Evolutionary conservation across 768 basidiomycete species (phyloP).

Genomic region (Mycena belliarum): DNA sequence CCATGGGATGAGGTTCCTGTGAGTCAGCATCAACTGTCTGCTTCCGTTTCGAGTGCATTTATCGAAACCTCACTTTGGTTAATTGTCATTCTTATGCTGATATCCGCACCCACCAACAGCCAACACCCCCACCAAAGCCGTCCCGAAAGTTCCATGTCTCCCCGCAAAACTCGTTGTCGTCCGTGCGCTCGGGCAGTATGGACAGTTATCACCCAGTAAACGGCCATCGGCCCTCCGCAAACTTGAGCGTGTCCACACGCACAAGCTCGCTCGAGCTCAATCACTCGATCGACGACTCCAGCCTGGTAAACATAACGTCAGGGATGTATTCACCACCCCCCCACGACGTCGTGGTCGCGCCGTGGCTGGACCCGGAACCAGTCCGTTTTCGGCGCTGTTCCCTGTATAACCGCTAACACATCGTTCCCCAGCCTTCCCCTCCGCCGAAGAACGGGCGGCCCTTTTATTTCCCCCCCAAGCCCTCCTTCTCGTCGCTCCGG

Average conservation of each 20-base stretch:
- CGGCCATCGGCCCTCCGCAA: slow-evolving; percentile 16
- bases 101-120: slow-evolving; percentile 6
- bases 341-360: slow-evolving; percentile 26
- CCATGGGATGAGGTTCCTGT: slow-evolving; percentile 17
- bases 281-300: slow-evolving; percentile 27
- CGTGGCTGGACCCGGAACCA: slow-evolving; percentile 21
- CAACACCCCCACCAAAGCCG: slow-evolving; percentile 18
- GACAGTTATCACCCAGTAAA: slow-evolving; percentile 17
- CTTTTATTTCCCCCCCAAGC: slow-evolving; percentile 30
- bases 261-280: slow-evolving; percentile 21
- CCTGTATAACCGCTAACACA: slow-evolving; percentile 1
- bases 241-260: slow-evolving; percentile 18
- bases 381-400: neutral
- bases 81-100: slow-evolving; percentile 8
- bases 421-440: slow-evolving; percentile 19
- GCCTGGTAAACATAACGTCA: slow-evolving; percentile 21
- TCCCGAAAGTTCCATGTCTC: slow-evolving; percentile 12
- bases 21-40: slow-evolving; percentile 6
- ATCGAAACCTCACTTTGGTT: neutral
- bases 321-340: slow-evolving; percentile 20
- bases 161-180: slow-evolving; percentile 19
- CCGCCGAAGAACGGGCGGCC: slow-evolving; percentile 26
- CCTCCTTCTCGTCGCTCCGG: slow-evolving; percentile 30
- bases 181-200: slow-evolving; percentile 24
- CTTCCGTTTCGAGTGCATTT: neutral